A percentile compares a stretch with the other conserved stretches of the same genome.
These are phyloP conservation scores for Phaffia tasmanica DNA, from an alignment of 768 basidiomycete species.

Conservation along the genomic window DNA sequence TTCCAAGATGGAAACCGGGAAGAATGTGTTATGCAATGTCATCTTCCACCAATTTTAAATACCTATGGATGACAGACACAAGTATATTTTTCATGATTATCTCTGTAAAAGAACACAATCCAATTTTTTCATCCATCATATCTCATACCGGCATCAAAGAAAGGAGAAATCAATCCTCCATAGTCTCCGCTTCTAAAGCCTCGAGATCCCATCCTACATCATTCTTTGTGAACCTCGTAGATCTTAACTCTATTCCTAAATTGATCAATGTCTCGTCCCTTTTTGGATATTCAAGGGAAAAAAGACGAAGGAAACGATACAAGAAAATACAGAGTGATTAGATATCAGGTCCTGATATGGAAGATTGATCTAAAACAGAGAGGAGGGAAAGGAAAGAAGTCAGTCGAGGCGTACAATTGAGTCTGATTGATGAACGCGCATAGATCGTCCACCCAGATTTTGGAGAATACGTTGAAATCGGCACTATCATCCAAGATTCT, in stretches of 20 bases:
- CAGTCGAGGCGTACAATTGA: slow-evolving; percentile 47
- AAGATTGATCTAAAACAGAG: no score
- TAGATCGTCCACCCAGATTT: slow-evolving; percentile 76
- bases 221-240: slow-evolving; percentile 45
- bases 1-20: no score
- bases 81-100: no score
- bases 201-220: slow-evolving; percentile 61
- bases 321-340: slow-evolving; percentile 1
- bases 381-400: no score
- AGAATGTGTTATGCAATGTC: no score
- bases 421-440: slow-evolving; percentile 60
- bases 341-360: neutral
- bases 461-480: slow-evolving; percentile 77
- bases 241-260: slow-evolving; percentile 44
- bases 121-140: no score
- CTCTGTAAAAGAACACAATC: no score
- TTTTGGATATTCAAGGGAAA: slow-evolving; percentile 17
- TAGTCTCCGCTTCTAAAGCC: slow-evolving; percentile 46
- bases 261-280: slow-evolving; percentile 52
- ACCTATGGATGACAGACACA: no score
- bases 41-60: no score
- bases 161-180: neutral
- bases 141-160: no score
- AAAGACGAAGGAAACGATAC: neutral
- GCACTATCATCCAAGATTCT: slow-evolving; percentile 66